Conservation (phyloP, 225 moss, liverwort and hornwort species). For the Sphagnum contortum region DNA sequence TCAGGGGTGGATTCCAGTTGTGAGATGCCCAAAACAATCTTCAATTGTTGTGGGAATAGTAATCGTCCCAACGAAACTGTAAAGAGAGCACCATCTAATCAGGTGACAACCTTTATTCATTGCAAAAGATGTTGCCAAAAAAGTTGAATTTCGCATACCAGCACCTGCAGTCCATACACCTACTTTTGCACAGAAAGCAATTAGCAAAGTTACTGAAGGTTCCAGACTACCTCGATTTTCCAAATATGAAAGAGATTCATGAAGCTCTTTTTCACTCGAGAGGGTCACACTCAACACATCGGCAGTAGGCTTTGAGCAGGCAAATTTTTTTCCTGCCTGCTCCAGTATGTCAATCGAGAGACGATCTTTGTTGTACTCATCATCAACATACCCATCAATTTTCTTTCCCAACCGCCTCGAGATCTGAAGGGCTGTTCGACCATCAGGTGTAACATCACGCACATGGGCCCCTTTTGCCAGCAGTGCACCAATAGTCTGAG, state of each 20-base stretch:
- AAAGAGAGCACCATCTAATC: no score
- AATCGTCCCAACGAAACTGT: slow-evolving; percentile 65
- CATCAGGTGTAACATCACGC: slow-evolving; percentile 38
- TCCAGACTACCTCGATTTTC: slow-evolving; percentile 56
- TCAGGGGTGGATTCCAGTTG: slow-evolving; percentile 42
- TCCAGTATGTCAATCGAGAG: slow-evolving; percentile 59
- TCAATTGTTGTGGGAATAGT: slow-evolving; percentile 61
- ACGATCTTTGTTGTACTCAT: slow-evolving; percentile 44
- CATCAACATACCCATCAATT: slow-evolving; percentile 8
- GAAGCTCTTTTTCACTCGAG: slow-evolving; percentile 49
- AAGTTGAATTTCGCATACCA: no score
- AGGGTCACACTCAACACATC: slow-evolving; percentile 48
- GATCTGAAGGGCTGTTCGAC: slow-evolving; percentile 62
- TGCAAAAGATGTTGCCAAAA: no score
- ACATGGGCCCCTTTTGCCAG: slow-evolving; percentile 57
- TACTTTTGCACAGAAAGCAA: no score
- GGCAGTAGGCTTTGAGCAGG: slow-evolving; percentile 35
- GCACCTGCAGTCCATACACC: no score
- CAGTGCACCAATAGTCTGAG: slow-evolving; percentile 57
- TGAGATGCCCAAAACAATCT: slow-evolving; percentile 51
- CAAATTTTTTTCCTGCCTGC: slow-evolving; percentile 37
- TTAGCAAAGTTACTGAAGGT: no score
- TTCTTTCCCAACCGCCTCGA: slow-evolving; percentile 57
- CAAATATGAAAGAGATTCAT: slow-evolving; percentile 52
- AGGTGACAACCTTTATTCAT: no score